Percentiles rank a stretch among this genome's conserved stretches.
Conservation (phyloP, 2,329 filamentous ascomycete genomes). For the Pseudocercospora cruenta region DNA sequence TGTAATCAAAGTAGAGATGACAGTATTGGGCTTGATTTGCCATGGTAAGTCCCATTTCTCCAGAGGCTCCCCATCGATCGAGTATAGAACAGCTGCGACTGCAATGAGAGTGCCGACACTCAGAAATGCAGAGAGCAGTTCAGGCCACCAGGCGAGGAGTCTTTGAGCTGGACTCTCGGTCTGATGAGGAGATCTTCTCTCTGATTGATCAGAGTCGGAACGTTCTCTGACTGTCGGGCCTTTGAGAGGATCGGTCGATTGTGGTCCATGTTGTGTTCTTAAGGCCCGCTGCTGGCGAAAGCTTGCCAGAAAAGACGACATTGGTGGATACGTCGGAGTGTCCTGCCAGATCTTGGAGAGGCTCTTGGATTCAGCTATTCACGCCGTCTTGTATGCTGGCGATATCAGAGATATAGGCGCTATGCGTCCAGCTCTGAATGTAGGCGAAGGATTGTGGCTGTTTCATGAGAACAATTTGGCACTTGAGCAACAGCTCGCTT, state of each 20-base stretch:
- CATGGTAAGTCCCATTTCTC: conserved; percentile 1
- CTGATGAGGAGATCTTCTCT: neutral
- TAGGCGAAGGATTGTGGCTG: neutral
- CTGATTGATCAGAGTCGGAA: neutral
- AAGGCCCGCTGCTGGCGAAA: neutral
- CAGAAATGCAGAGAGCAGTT: neutral
- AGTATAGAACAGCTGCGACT: neutral
- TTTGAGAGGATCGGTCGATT: neutral
- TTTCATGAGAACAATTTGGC: neutral
- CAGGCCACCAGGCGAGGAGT: conserved; percentile 2
- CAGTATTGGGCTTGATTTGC: conserved; percentile 9
- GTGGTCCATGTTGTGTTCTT: neutral
- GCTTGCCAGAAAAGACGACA: neutral
- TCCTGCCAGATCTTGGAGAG: neutral
- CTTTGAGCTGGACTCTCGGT: neutral
- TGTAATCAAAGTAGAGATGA: conserved; percentile 2
- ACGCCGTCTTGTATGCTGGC: neutral
- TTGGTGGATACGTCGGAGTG: neutral
- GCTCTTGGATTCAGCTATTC: neutral
- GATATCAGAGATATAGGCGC: neutral
- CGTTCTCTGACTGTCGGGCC: neutral
- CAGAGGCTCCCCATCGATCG: neutral
- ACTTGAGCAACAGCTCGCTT: neutral
- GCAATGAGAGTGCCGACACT: conserved; percentile 1
- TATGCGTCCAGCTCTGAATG: neutral